phyloP scores from a whole-genome alignment of 495 filamentous ascomycete genomes.

The Durotheca rogersii region DNA sequence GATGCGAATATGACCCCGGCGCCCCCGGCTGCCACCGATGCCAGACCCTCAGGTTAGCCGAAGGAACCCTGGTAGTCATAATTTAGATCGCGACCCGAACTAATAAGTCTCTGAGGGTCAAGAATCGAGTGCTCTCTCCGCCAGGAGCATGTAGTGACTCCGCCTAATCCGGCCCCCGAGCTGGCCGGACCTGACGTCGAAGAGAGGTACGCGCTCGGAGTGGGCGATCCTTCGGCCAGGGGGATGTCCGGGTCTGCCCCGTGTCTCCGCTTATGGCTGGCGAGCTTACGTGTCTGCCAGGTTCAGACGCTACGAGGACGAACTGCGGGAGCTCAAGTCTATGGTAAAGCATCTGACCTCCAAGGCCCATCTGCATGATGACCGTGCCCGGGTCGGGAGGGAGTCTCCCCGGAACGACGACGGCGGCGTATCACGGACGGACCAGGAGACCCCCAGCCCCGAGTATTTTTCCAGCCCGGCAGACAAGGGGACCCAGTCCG shows the following conservation, averaged over 20 bases:
- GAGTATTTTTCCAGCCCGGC: slow-evolving; percentile 31
- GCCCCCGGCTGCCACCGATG: slow-evolving; percentile 33
- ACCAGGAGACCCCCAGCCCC: slow-evolving; percentile 12
- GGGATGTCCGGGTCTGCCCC: too few relatives aligned
- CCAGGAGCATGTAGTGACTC: slow-evolving; percentile 16
- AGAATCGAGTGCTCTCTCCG: slow-evolving; percentile 36
- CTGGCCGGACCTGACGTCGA: slow-evolving; percentile 15
- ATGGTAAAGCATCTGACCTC: slow-evolving; percentile 26
- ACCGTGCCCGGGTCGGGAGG: background rate
- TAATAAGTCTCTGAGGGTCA: slow-evolving; percentile 9
- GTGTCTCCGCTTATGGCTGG: too few relatives aligned
- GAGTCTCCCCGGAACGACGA: slow-evolving; percentile 1
- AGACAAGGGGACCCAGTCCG: slow-evolving; percentile 34
- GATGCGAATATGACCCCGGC: slow-evolving; percentile 34
- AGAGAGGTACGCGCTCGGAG: slow-evolving; percentile 38
- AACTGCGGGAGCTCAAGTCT: slow-evolving; percentile 28
- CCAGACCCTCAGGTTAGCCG: slow-evolving; percentile 32
- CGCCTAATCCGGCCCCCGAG: slow-evolving; percentile 1
- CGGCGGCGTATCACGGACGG: slow-evolving; percentile 1
- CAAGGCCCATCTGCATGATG: background rate
- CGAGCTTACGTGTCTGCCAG: slow-evolving; percentile 11
- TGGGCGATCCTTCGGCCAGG: too few relatives aligned
- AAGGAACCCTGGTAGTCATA: background rate
- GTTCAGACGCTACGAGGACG: slow-evolving; percentile 31
- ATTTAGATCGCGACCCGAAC: background rate